Evolutionary conservation across 148 eudicot genomes (phyloP), one percentile per base, ranked within the genome.

Genomic region (Heliosperma pusillum): DNA sequence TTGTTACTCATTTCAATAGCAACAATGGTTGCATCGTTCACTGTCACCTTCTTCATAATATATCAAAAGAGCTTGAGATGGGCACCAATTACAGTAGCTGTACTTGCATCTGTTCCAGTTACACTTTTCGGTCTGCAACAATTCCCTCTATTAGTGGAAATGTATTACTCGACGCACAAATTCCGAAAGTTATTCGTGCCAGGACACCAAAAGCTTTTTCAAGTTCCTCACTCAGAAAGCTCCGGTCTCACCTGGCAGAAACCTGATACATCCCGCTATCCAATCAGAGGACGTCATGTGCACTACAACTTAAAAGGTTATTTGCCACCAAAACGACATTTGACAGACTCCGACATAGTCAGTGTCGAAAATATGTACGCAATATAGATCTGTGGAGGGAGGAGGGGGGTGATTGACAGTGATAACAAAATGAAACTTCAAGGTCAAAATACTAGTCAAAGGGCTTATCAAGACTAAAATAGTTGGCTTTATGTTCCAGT

Each of bases 21-120:
- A 6, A 76, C 77, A n/a, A 82, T 82, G 85, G 70, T 79, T 65
- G 45, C 64, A 30, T 77, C 78, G 47, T 79, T 79, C 29, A 72
- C 74, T 0, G 24, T 59, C 21, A 69, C 74, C 44, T 72, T 72
- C 67, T 66, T 55, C 72, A 55, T 78, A 10, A 56, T 53, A 19
- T 78, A 71, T n/a, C 15, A 24, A 36, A 47, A 33, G 30, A 27
- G 66, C 4, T 9, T 19, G 29, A 72, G 22, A 55, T 72, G 72
- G 67, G 10, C 60, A 2, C 72, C 76, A 0, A 24, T 65, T 42
- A 52, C 66, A 40, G 57, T 66, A 1, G 81, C 81, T 58, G 56
- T 78, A 6, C 26, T 78, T 33, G 76, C 80, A 11, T 71, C 19
- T 4, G 30, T 78, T 42, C 76, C 76, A 12, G 76, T 78, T 24